These are phyloP conservation scores for Neltuma alba DNA, from an alignment of 306 rosid species.

Conservation along the genomic window DNA sequence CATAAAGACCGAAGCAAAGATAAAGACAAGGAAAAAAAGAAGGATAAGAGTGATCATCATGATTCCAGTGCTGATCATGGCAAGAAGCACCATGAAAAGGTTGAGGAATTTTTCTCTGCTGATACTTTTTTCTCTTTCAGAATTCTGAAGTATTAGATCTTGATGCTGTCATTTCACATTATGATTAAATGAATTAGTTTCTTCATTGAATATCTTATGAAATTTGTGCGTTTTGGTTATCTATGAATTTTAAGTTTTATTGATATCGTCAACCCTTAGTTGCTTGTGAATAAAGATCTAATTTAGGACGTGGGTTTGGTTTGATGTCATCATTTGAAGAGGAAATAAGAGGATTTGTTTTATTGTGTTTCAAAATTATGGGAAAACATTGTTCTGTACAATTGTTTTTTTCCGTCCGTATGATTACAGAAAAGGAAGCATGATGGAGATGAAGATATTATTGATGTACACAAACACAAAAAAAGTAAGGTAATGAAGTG, in stretches of 20 bases:
- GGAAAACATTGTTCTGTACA: constrained; percentile 10
- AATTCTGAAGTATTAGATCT: constrained; percentile 9
- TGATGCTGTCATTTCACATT: constrained; percentile 12
- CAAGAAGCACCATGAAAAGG: constrained; percentile 97
- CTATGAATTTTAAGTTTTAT: neutral
- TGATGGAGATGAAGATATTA: constrained; percentile 89
- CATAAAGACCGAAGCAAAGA: constrained; percentile 88
- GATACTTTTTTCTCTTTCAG: constrained; percentile 30
- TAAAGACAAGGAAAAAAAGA: constrained; percentile 93
- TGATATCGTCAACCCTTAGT: neutral
- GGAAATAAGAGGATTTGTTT: constrained; percentile 1
- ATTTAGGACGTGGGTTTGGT: constrained; percentile 11
- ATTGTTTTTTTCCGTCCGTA: constrained; percentile 23
- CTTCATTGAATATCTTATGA: constrained; percentile 2
- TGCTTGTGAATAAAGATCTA: constrained; percentile 27
- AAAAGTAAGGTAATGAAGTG: constrained; percentile 90
- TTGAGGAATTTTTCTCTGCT: constrained; percentile 43
- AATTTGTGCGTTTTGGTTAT: neutral
- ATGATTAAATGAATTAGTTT: constrained; percentile 7
- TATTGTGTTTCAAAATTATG: constrained; percentile 16
- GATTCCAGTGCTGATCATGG: constrained; percentile 82
- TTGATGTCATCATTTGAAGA: constrained; percentile 7
- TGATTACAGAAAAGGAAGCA: constrained; percentile 94
- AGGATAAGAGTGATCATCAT: constrained; percentile 84
- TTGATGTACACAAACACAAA: constrained; percentile 91